Percentiles rank a stretch among this genome's conserved stretches.
Evolutionary conservation across 306 rosid genomes (phyloP).

Genomic region (Oxytropis ochrocephala): DNA sequence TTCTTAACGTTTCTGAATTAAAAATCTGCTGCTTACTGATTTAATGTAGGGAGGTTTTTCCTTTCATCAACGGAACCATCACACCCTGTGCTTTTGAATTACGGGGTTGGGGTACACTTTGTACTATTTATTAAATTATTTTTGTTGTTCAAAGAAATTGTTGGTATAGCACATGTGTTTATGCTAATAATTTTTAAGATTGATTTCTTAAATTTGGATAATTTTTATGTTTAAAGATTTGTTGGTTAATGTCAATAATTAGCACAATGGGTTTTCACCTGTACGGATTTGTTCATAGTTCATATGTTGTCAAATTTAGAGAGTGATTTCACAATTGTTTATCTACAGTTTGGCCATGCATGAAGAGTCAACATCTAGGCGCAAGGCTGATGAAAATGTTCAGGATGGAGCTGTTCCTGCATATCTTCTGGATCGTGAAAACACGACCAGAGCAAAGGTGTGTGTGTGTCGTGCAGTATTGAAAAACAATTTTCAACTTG

Average conservation of each 20-base stretch:
- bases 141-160: too few species aligned
- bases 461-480: slow-evolving; percentile 1
- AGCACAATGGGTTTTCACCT: not conserved
- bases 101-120: too few species aligned
- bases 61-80: too few species aligned
- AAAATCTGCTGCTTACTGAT: too few species aligned
- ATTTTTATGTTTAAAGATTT: not conserved
- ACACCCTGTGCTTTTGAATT: too few species aligned
- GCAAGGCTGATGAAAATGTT: slow-evolving; percentile 84
- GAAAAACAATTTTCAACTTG: not conserved
- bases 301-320: not conserved
- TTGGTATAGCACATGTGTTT: not conserved
- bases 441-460: slow-evolving; percentile 77
- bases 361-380: slow-evolving; percentile 77
- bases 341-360: slow-evolving; percentile 75
- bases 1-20: too few species aligned
- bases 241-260: not conserved
- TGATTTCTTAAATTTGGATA: not conserved
- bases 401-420: slow-evolving; percentile 83
- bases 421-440: slow-evolving; percentile 86
- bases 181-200: not conserved
- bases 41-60: too few species aligned
- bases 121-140: too few species aligned
- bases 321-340: not conserved
- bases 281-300: not conserved